Evolutionary conservation across 352 stramenopile genomes (phyloP).

Genomic region (Phytophthora idaei): DNA sequence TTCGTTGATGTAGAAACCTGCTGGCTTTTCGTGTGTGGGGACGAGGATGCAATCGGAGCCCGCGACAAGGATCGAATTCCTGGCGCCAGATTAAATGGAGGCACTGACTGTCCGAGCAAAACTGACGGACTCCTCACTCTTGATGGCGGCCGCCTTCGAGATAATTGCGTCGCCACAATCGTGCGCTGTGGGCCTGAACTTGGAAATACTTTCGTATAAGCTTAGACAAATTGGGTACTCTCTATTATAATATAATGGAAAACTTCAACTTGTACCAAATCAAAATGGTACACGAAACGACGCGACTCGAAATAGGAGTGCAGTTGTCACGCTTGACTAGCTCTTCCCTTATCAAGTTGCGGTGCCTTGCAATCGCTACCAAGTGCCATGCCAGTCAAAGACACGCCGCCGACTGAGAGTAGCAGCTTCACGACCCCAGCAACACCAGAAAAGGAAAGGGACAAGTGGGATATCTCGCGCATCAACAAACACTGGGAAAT

Average conservation of each 20-base stretch:
- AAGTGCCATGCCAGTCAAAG: slow-evolving; percentile 23
- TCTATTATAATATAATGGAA: too few species aligned
- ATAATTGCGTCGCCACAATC: not conserved
- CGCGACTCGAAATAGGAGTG: slow-evolving; percentile 24
- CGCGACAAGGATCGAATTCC: slow-evolving; percentile 18
- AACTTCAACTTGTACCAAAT: slow-evolving; percentile 28
- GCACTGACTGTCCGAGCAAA: too few species aligned
- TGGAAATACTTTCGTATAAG: not conserved
- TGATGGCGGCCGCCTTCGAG: not conserved
- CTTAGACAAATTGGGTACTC: too few species aligned
- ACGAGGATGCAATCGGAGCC: slow-evolving; percentile 12
- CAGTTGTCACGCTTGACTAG: not conserved
- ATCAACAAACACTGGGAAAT: slow-evolving; percentile 82
- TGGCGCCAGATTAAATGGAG: not conserved
- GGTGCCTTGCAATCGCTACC: not conserved
- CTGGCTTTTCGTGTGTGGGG: not conserved
- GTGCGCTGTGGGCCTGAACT: not conserved
- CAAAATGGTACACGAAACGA: slow-evolving; percentile 22
- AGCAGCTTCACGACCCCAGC: not conserved
- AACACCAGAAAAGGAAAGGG: slow-evolving; percentile 6
- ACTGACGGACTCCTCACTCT: not conserved
- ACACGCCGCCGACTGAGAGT: slow-evolving; percentile 11
- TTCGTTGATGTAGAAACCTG: slow-evolving; percentile 16
- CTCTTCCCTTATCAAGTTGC: not conserved
- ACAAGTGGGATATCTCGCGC: slow-evolving; percentile 70